Base-by-base conservation (phyloP, 2,329 filamentous ascomycete species). In the Fusarium camptoceras region DNA sequence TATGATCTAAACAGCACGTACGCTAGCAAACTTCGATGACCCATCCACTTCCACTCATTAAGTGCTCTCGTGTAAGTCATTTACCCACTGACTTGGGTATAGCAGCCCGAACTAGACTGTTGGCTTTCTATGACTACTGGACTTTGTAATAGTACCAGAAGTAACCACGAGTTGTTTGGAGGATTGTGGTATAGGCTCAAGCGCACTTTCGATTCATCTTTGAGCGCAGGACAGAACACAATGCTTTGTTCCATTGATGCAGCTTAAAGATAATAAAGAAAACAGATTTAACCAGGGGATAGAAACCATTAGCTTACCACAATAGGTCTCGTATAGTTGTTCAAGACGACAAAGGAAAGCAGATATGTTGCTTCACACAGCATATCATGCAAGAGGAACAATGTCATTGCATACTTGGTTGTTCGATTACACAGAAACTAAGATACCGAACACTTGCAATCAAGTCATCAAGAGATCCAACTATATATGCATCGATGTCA, bases 241-340 rank as follows among this genome's bases (percentile, higher is more conserved):
- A 37, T n/a, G 2, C 34, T n/a, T 37, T 12, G 34, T 37, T 37
- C 3, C 18, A 4, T n/a, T 37, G 34, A 12, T 37, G 34, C 12
- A 7, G 6, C 6, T 10, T 37, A n/a, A 37, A 37, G 18, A n/a
- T 2, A n/a, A 37, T 0, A 12, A 37, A 37, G 18, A 7, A 18
- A 7, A n/a, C 6, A 37, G 0, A 7, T 1, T 12, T 12, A 12
- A n/a, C 10, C 3, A 37, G n/a, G n/a, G 34, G 12, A 7, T 3
- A 37, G 18, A 37, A 37, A n/a, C 3, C 7, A 9, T 37, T n/a
- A 37, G 0, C 31, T 37, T 37, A 11, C 34, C 34, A 37, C 1
- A 12, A 37, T n/a, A n/a, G 18, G 4, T 37, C 34, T 37, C 18
- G 0, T n/a, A 37, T 12, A 7, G 18, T 12, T 37, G 34, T n/a